Percentiles rank a stretch among this genome's conserved stretches.
phyloP scores from a whole-genome alignment of 352 stramenopile genomes.

The Discostella stelligera region DNA sequence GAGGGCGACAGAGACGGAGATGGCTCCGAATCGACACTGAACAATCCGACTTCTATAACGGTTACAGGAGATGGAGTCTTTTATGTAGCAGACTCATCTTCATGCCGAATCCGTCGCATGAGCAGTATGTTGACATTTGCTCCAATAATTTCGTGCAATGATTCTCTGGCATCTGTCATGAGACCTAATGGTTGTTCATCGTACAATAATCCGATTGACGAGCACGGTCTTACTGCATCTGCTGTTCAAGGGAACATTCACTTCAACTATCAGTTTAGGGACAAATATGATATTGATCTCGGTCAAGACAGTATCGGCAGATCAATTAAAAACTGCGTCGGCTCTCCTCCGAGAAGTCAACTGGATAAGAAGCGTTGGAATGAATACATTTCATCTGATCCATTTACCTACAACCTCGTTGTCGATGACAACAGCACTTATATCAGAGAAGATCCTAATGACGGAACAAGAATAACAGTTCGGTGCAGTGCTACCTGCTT shows the following conservation, averaged over 20 bases:
- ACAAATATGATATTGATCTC: constrained; percentile 54
- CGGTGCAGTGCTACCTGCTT: constrained; percentile 80
- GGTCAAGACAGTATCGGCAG: constrained; percentile 78
- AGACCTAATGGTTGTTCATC: constrained; percentile 91
- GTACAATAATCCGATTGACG: constrained; percentile 90
- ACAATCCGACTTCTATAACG: constrained; percentile 85
- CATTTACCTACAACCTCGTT: constrained; percentile 64
- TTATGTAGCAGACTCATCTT: constrained; percentile 89
- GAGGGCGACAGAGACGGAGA: constrained; percentile 86
- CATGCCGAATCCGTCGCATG: constrained; percentile 88
- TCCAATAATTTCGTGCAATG: constrained; percentile 82
- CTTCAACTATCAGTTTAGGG: constrained; percentile 87
- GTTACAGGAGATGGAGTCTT: constrained; percentile 86
- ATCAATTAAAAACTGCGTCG: constrained; percentile 89
- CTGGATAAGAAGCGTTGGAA: constrained; percentile 84
- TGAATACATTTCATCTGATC: constrained; percentile 33
- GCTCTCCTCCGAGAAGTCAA: constrained; percentile 85
- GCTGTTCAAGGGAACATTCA: constrained; percentile 88
- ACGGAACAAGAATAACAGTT: constrained; percentile 87
- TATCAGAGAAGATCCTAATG: constrained; percentile 87
- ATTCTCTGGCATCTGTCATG: constrained; percentile 85
- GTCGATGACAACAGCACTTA: constrained; percentile 71
- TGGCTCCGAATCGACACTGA: constrained; percentile 87
- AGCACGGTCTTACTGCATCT: constrained; percentile 84
- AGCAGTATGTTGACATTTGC: constrained; percentile 83